A percentile compares a stretch with the other conserved stretches of the same genome.
Conservation (phyloP, 2,329 filamentous ascomycete species). For the Aspergillus sergii region DNA sequence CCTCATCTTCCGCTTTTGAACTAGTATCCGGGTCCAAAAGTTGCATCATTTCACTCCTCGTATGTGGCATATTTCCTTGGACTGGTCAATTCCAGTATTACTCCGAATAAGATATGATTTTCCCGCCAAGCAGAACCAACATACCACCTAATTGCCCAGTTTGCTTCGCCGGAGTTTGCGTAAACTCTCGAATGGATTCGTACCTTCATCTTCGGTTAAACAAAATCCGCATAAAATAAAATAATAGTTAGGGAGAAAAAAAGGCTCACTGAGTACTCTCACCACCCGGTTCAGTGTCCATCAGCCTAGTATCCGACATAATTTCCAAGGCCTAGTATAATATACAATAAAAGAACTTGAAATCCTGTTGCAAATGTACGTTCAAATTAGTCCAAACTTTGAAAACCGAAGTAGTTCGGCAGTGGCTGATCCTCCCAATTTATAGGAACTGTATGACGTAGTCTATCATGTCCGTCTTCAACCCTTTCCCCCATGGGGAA, state of each 20-base stretch:
- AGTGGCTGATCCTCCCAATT: background rate
- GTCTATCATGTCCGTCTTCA: background rate
- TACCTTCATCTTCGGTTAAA: conserved; percentile 47
- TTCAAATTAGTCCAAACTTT: background rate
- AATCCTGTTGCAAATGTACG: background rate
- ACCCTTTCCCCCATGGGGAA: background rate
- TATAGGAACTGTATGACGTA: conserved; percentile 16
- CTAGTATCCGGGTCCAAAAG: background rate
- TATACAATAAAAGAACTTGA: background rate
- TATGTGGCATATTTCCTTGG: conserved; percentile 34
- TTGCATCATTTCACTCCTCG: conserved; percentile 33
- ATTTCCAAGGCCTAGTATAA: background rate
- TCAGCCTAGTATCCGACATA: conserved; percentile 56
- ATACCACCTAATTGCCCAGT: conserved; percentile 60
- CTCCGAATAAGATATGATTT: background rate
- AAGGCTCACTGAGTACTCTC: conserved; percentile 58
- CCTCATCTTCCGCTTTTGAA: conserved; percentile 41
- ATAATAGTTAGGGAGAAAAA: background rate
- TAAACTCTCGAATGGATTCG: conserved; percentile 58
- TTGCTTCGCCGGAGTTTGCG: conserved; percentile 54
- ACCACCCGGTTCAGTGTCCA: conserved; percentile 63
- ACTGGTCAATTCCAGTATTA: background rate
- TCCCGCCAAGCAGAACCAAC: conserved; percentile 1
- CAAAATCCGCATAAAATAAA: no score
- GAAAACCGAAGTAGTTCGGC: background rate